Evolutionary conservation across 768 basidiomycete species (phyloP).

Genomic region (Boletus vermiculosoides): DNA sequence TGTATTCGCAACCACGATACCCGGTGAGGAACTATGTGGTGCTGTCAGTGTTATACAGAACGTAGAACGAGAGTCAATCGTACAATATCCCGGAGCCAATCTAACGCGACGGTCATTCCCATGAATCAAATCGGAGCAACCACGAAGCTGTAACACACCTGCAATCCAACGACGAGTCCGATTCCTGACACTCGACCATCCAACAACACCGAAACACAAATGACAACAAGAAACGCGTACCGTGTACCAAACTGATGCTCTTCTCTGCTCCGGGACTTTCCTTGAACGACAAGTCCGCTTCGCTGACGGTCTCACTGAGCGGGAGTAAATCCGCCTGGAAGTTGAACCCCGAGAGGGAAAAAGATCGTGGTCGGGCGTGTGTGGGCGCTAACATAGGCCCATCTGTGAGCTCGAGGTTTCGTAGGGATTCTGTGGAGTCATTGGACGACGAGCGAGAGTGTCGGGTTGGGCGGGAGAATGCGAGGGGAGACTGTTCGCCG

Average conservation of each 20-base stretch:
- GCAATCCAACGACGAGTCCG: conserved; percentile 78
- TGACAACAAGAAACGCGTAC: conserved; percentile 39
- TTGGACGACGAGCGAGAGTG: conserved; percentile 9
- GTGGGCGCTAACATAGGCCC: conserved; percentile 42
- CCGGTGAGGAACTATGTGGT: conserved; percentile 75
- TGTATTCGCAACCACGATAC: conserved; percentile 85
- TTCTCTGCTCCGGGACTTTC: conserved; percentile 65
- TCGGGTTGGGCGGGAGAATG: conserved; percentile 2
- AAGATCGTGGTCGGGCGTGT: conserved; percentile 47
- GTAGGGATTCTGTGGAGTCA: conserved; percentile 73
- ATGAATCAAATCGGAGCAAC: neutral
- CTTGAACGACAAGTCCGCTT: conserved; percentile 51
- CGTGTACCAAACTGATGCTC: conserved; percentile 73
- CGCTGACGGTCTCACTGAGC: conserved; percentile 72
- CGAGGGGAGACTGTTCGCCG: conserved; percentile 10
- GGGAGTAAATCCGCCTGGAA: conserved; percentile 78
- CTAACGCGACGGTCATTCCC: conserved; percentile 34
- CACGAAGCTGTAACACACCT: conserved; percentile 42
- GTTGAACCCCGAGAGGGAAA: conserved; percentile 75
- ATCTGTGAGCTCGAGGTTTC: conserved; percentile 75
- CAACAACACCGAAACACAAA: conserved; percentile 1
- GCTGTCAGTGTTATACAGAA: conserved; percentile 1
- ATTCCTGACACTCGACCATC: conserved; percentile 52
- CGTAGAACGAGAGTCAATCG: conserved; percentile 30
- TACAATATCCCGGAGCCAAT: conserved; percentile 95